Evolutionary conservation across 2,329 filamentous ascomycete species (phyloP), one percentile per base, ranked within the genome.

Genomic region (Clonostachys rosea): DNA sequence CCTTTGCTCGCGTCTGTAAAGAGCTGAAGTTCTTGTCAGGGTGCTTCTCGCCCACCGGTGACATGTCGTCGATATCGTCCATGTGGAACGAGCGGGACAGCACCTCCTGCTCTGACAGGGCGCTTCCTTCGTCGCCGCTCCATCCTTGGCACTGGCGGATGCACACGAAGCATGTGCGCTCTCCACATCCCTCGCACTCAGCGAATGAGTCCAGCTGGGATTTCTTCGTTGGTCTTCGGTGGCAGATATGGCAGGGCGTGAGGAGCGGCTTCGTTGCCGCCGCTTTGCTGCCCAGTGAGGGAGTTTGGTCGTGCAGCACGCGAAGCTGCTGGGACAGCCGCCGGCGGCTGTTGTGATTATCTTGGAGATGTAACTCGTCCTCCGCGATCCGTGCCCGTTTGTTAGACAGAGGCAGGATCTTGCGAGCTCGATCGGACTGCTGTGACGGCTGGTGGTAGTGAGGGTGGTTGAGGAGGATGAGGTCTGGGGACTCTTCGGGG

Each of bases 141-240:
- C 73, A 76, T 3, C 78, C 78, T 12, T 75, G 67, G 54, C 85
- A 89, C 53, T 80, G 69, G 24, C 85, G 69, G 41, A 86, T 77
- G 59, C 85, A 89, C n/a, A 89, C 73, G 57, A 78, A 87, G 59
- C 85, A 89, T 1, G 84, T 79, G 40, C 83, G 72, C 51, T 77
- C 68, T 10, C 73, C 70, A 58, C 85, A 89, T 13, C 78, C 74
- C 53, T 78, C 68, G 60, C 85, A 89, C 55, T 81, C 73, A 42
- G 81, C 76, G 58, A 82, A 87, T 10, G 78, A 79, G 60, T 86
- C 83, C 34, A 88, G 72, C 48, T 88, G 83, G 6, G 74, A 74
- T 59, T 79, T 85, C 54, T 81, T 81, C 45, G 74, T 83, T 2
- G 85, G 85, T 46, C 77, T 76, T 40, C 82, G 77, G 56, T 78